phyloP scores from a whole-genome alignment of 352 stramenopile species.

The Phytopythium boreale region DNA sequence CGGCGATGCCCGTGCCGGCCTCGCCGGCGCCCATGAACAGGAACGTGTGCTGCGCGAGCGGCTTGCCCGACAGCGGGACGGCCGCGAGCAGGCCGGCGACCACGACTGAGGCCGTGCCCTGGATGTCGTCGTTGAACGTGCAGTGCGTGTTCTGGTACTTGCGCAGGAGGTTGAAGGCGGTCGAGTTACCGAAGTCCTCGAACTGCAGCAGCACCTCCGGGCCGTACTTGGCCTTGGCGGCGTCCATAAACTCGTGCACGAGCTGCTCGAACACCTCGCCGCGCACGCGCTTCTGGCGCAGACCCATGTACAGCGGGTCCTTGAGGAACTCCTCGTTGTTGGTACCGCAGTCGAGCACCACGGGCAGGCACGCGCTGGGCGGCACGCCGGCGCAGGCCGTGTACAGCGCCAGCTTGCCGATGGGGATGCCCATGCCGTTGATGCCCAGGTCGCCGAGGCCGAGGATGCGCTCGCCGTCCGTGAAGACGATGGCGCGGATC shows the following conservation, averaged over 20 bases:
- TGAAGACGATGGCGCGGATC: constrained; percentile 96
- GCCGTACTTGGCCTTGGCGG: constrained; percentile 88
- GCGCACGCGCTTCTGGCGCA: constrained; percentile 86
- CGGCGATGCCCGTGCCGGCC: constrained; percentile 93
- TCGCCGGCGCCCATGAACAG: constrained; percentile 94
- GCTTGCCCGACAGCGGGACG: constrained; percentile 66
- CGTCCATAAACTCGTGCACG: constrained; percentile 96
- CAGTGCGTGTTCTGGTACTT: constrained; percentile 85
- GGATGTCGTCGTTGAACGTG: constrained; percentile 98
- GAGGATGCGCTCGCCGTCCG: constrained; percentile 94
- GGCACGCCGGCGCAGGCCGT: constrained; percentile 93
- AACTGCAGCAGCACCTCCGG: constrained; percentile 84
- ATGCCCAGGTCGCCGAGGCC: constrained; percentile 94
- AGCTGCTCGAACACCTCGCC: constrained; percentile 92
- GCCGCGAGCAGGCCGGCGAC: constrained; percentile 77
- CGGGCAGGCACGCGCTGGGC: constrained; percentile 91
- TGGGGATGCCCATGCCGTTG: constrained; percentile 91
- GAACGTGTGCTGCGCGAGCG: constrained; percentile 92
- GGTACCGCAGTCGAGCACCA: constrained; percentile 95
- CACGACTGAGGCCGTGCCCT: constrained; percentile 82
- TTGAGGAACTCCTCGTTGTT: constrained; percentile 93
- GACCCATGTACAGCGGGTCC: constrained; percentile 94
- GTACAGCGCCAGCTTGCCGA: constrained; percentile 95
- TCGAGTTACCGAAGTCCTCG: constrained; percentile 88
- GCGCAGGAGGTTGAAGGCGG: constrained; percentile 79